These are phyloP conservation scores for Pinguiococcus pyrenoidosus DNA, from an alignment of 108 stramenopile species.

Conservation along the genomic window DNA sequence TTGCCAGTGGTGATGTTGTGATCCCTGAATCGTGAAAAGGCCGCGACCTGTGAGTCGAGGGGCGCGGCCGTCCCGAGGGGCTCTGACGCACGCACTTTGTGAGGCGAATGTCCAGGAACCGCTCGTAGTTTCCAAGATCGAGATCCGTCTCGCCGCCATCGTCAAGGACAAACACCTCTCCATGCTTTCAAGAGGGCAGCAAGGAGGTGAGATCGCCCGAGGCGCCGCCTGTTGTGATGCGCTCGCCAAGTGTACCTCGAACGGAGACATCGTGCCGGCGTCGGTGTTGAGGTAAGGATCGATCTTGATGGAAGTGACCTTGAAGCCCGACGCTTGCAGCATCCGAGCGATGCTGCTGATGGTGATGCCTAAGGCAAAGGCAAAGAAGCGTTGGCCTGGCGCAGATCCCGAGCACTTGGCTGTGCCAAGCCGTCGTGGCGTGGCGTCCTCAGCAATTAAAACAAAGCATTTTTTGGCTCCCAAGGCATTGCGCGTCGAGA, in stretches of 20 bases:
- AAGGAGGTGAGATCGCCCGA: background rate
- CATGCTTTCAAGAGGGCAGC: too few relatives aligned
- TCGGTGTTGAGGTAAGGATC: slow-evolving; percentile 96
- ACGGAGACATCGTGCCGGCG: slow-evolving; percentile 94
- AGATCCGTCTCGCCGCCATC: slow-evolving; percentile 98
- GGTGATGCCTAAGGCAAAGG: too few relatives aligned
- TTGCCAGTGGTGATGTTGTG: slow-evolving; percentile 96
- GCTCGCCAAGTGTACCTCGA: slow-evolving; percentile 73
- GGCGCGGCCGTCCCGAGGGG: too few relatives aligned
- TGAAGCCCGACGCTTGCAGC: slow-evolving; percentile 72
- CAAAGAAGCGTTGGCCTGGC: too few relatives aligned
- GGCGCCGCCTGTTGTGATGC: background rate
- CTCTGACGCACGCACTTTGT: too few relatives aligned
- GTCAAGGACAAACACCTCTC: slow-evolving; percentile 66
- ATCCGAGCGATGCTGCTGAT: slow-evolving; percentile 88
- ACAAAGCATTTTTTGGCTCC: too few relatives aligned
- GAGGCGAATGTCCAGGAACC: slow-evolving; percentile 72
- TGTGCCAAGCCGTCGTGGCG: too few relatives aligned
- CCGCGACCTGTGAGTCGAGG: too few relatives aligned
- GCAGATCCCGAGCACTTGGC: too few relatives aligned
- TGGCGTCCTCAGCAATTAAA: too few relatives aligned
- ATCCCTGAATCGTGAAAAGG: too few relatives aligned
- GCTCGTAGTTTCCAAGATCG: slow-evolving; percentile 96
- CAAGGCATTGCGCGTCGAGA: too few relatives aligned
- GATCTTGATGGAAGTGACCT: slow-evolving; percentile 91